These are phyloP conservation scores for Orobanche coerulescens DNA, from an alignment of 257 asterid species.

Conservation along the genomic window DNA sequence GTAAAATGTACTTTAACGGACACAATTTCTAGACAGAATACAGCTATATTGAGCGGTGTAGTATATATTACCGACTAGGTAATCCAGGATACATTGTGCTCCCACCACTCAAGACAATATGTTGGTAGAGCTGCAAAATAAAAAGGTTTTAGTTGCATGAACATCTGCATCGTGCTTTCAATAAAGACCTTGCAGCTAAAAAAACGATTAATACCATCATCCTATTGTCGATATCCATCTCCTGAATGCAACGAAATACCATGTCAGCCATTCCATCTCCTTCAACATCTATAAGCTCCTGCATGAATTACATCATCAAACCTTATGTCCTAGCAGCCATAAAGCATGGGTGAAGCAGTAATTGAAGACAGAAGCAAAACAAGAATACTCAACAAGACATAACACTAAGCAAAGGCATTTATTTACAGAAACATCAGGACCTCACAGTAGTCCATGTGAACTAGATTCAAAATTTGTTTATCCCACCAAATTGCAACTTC, in stretches of 20 bases:
- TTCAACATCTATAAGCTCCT: constrained; percentile 98
- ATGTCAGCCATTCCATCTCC: constrained; percentile 99
- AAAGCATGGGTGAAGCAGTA: constrained; percentile 15
- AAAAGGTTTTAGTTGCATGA: constrained; percentile 12
- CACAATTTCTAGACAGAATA: neutral
- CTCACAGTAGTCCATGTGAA: neutral
- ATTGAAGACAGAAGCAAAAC: constrained; percentile 9
- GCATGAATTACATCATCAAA: constrained; percentile 24
- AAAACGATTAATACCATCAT: constrained; percentile 61
- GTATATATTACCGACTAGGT: constrained; percentile 81
- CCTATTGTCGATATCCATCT: constrained; percentile 97
- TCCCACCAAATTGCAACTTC: too few relatives aligned
- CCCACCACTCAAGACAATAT: constrained; percentile 93
- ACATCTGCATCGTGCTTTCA: constrained; percentile 18
- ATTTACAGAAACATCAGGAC: neutral
- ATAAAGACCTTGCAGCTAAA: constrained; percentile 20
- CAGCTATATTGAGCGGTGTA: neutral
- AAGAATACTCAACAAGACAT: neutral
- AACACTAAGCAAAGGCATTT: neutral
- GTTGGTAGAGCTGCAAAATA: constrained; percentile 85
- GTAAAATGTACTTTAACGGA: constrained; percentile 12
- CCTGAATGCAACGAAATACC: constrained; percentile 97
- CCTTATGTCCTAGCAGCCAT: constrained; percentile 12
- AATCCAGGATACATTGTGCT: constrained; percentile 99
- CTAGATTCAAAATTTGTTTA: neutral